phyloP scores from a whole-genome alignment of 1,284 basidiomycete genomes.

The Ganoderma resinaceum region DNA sequence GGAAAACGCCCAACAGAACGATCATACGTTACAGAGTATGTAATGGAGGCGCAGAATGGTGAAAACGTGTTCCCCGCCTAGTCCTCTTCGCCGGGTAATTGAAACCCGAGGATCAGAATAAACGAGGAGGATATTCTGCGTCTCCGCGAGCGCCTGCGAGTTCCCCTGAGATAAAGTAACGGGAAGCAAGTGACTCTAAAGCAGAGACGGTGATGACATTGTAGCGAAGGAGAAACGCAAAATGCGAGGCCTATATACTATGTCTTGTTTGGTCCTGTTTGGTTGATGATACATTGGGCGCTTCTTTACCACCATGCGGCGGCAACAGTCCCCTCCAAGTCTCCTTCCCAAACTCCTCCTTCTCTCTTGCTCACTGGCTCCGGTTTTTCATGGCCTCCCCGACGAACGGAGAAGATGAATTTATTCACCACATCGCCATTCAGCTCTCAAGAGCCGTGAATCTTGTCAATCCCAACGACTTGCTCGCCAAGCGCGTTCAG shows the following conservation, averaged over 20 bases:
- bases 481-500: slow-evolving; percentile 79
- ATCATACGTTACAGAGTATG: slow-evolving; percentile 5
- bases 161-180: slow-evolving; percentile 46
- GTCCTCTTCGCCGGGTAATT: slow-evolving; percentile 42
- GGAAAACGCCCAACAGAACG: background rate
- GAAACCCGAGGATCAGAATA: slow-evolving; percentile 37
- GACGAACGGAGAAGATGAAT: slow-evolving; percentile 50
- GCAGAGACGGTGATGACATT: slow-evolving; percentile 57
- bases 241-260: slow-evolving; percentile 18
- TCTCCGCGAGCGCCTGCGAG: slow-evolving; percentile 70
- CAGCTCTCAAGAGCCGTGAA: slow-evolving; percentile 84
- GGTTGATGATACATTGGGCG: slow-evolving; percentile 13
- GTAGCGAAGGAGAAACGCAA: slow-evolving; percentile 17
- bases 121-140: slow-evolving; percentile 52
- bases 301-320: background rate
- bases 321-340: background rate
- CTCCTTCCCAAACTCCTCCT: slow-evolving; percentile 5
- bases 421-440: slow-evolving; percentile 81
- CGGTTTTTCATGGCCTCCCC: slow-evolving; percentile 30
- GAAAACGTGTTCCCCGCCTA: slow-evolving; percentile 41
- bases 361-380: background rate
- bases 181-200: slow-evolving; percentile 70
- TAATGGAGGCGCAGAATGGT: background rate
- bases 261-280: slow-evolving; percentile 29
- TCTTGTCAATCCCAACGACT: slow-evolving; percentile 82